Conservation (phyloP, 2,329 filamentous ascomycete species). For the Sarocladium oryzae region DNA sequence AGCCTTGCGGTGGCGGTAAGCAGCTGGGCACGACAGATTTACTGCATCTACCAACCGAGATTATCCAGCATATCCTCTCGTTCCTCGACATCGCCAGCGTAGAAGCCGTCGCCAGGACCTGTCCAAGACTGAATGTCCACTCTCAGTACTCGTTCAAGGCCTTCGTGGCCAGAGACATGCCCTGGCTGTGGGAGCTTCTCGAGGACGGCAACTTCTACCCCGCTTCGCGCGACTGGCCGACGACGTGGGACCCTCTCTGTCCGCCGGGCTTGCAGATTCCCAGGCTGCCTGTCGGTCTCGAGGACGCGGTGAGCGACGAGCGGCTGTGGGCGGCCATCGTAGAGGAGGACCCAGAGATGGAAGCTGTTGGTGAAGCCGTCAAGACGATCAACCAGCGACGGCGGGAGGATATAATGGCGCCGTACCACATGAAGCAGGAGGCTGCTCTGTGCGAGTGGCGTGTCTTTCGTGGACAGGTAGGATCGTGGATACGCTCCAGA, state of each 20-base stretch:
- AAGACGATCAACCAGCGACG: background rate
- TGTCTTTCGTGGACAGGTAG: background rate
- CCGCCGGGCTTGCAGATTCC: background rate
- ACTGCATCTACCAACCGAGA: background rate
- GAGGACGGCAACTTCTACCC: background rate
- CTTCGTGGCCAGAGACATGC: background rate
- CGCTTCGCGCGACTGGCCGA: background rate
- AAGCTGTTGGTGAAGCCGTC: background rate
- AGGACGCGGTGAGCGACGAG: background rate
- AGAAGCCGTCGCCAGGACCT: background rate
- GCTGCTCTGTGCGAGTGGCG: background rate
- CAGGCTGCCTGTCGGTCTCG: background rate
- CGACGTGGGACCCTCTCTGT: constrained; percentile 6
- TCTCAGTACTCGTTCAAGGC: background rate
- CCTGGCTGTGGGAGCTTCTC: background rate
- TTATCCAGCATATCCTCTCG: background rate
- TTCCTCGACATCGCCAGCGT: background rate
- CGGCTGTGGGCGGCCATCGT: background rate
- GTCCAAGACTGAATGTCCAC: background rate
- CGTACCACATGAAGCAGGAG: background rate
- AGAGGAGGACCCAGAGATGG: background rate
- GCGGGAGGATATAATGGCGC: background rate
- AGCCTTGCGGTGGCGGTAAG: background rate
- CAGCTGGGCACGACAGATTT: background rate
- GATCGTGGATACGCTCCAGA: background rate